Evolutionary conservation across 331 rosid genomes (phyloP).

Genomic region (Malus hybrid): DNA sequence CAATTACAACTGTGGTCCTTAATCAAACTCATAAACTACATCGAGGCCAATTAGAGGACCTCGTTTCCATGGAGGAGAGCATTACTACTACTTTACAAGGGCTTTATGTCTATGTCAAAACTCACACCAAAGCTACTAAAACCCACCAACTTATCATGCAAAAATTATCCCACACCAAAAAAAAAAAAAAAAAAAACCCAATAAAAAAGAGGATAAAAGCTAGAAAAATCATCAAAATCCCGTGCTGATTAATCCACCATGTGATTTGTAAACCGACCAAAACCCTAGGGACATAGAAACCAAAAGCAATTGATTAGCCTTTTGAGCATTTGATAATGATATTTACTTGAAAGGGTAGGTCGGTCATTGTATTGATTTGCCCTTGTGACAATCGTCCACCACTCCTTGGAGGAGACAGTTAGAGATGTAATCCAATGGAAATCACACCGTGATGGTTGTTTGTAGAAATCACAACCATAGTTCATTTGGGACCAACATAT

Average conservation of each 20-base stretch:
- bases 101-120: constrained; percentile 1
- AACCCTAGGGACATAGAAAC: not conserved
- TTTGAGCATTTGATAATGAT: constrained; percentile 1
- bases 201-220: constrained; percentile 1
- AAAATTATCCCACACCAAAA: constrained; percentile 14
- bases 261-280: constrained; percentile 25
- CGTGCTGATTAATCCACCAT: constrained; percentile 27
- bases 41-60: not conserved
- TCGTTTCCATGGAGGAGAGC: not conserved
- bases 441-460: not conserved
- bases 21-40: not conserved
- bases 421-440: not conserved
- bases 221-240: constrained; percentile 22
- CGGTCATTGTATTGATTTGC: not conserved
- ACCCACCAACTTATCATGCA: constrained; percentile 15
- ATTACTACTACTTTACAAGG: not conserved
- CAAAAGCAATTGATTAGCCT: not conserved
- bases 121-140: constrained; percentile 6
- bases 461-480: not conserved
- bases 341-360: not conserved
- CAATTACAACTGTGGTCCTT: not conserved
- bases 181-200: not conserved
- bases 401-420: not conserved
- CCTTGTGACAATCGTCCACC: not conserved
- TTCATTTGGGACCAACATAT: not conserved